These are phyloP conservation scores for Arxiozyma slooffiae DNA, from an alignment of 1,139 yeast species.

Conservation along the genomic window DNA sequence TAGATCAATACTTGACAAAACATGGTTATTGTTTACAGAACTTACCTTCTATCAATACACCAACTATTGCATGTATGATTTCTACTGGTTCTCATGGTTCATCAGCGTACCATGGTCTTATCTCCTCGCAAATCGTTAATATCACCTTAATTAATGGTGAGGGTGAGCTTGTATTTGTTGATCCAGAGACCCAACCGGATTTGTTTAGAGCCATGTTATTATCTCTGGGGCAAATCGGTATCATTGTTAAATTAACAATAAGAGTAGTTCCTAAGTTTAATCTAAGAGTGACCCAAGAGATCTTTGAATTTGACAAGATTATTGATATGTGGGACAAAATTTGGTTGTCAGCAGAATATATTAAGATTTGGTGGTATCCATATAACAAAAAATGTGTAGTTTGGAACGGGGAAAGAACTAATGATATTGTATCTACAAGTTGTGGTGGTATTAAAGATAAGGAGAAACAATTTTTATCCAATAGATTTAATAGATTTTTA, in stretches of 20 bases:
- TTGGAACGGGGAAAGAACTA: conserved; percentile 76
- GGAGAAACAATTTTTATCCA: conserved; percentile 77
- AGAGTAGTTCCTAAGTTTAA: conserved; percentile 80
- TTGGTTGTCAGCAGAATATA: conserved; percentile 87
- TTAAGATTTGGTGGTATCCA: conserved; percentile 97
- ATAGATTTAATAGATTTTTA: conserved; percentile 62
- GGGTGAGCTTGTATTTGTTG: conserved; percentile 65
- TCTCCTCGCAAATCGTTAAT: conserved; percentile 78
- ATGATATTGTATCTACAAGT: conserved; percentile 44
- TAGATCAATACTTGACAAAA: conserved; percentile 55
- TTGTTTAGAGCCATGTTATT: conserved; percentile 76
- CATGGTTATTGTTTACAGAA: conserved; percentile 77
- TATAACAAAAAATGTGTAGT: conserved; percentile 74
- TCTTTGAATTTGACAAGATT: conserved; percentile 64
- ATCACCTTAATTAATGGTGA: conserved; percentile 60
- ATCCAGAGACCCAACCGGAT: conserved; percentile 56
- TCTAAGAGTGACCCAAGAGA: conserved; percentile 71
- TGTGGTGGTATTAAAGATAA: conserved; percentile 34
- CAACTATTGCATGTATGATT: conserved; percentile 85
- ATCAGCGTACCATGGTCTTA: conserved; percentile 82
- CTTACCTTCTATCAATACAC: conserved; percentile 89
- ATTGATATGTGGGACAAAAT: conserved; percentile 58
- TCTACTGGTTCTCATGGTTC: conserved; percentile 97
- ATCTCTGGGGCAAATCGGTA: conserved; percentile 85
- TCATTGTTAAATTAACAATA: conserved; percentile 79